Base-by-base conservation (phyloP, 225 moss, liverwort and hornwort species). In the Anthoceros angustus region DNA sequence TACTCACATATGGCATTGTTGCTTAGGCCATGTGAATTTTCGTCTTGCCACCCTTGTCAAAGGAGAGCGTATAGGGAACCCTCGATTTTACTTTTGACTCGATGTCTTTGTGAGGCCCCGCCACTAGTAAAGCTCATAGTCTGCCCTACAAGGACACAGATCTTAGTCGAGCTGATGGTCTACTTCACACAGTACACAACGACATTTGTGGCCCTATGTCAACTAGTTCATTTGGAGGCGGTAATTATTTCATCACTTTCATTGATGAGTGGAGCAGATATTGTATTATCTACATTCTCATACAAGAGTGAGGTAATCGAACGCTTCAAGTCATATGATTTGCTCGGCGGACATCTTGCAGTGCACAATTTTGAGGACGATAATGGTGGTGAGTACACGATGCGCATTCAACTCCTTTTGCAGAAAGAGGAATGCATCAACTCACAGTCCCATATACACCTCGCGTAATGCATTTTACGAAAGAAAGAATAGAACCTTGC, bases 401-500 rank as follows among this genome's bases (percentile, higher is more conserved):
- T 8, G 11, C 14, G 0, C 6, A 3, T 64, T 65, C 24, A 2
- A 43, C 24, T 25, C 10, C 26, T 72, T 42, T 18, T 70, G 66
- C 1, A 32, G 2, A 32, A 32, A 4, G 4, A 32, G 32, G 32
- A 4, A 32, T 32, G 32, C 32, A 32, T 32, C 4, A 32, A 4
- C 32, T 32, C 4, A 32, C 4, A 1, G 32, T 32, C 4, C 32
- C 32, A 32, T 32, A 32, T 32, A 32, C 32, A 32, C 32, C 32
- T 32, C 32, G 32, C 32, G 4, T 1, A 32, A 32, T 32, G 32
- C 32, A 1, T 4, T 32, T 4, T 32, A 1, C 4, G 32, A 32
- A 40, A 16, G 66, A 0, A 70, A 74, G n/a, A 70, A 70, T 25
- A 65, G 32, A 61, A 66, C 42, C 8, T 12, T 70, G 1, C 14